Conservation (phyloP, 768 basidiomycete species). For the Tulasnella calospora region DNA sequence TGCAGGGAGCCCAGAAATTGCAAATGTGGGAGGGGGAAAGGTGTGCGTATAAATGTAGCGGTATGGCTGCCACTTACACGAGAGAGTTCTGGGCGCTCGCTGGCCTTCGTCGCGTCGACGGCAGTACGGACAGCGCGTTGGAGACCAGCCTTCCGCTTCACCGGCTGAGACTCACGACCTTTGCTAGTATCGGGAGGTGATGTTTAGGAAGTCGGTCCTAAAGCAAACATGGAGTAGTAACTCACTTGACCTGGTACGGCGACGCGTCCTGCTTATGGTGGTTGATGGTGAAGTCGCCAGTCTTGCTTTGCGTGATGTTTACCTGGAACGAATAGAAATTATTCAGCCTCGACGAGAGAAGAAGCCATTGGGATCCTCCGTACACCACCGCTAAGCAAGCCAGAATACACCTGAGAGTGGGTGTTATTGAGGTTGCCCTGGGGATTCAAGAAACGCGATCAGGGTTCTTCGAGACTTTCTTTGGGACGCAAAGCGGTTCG, state of each 20-base stretch:
- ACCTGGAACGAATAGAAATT: neutral
- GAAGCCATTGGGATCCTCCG: neutral
- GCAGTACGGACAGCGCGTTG: neutral
- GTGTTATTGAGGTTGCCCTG: neutral
- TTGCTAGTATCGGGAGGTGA: neutral
- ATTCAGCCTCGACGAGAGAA: neutral
- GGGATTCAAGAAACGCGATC: neutral
- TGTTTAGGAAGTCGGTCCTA: neutral
- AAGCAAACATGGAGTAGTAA: neutral
- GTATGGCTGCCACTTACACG: neutral
- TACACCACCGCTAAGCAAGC: neutral
- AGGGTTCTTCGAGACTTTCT: neutral
- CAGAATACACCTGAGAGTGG: neutral
- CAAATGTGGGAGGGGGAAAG: neutral
- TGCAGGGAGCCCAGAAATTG: neutral
- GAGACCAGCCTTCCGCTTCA: neutral
- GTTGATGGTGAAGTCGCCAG: constrained; percentile 2
- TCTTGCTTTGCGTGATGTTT: neutral
- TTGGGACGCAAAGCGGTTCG: neutral
- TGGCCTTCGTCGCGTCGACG: neutral
- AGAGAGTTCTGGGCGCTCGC: neutral
- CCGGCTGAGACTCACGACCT: neutral
- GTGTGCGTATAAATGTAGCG: neutral
- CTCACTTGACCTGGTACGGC: neutral
- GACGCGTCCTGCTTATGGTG: neutral